Percentiles rank a stretch among this genome's conserved stretches.
Evolutionary conservation across 2,329 filamentous ascomycete genomes (phyloP).

Genomic region (Colletotrichum sp.): DNA sequence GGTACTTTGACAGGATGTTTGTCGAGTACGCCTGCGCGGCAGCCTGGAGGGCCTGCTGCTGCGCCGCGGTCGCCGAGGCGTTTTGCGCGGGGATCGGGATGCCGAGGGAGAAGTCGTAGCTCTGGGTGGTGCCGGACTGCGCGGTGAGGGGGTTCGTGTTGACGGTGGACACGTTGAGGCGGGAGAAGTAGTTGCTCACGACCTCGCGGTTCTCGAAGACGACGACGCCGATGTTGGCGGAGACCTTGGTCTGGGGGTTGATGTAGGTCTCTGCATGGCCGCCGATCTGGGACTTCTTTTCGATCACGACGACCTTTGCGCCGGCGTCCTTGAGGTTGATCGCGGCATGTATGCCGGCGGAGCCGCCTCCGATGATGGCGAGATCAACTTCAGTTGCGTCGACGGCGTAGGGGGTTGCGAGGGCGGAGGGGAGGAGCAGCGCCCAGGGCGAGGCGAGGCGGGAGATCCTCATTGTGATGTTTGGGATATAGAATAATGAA

Average conservation of each 20-base stretch:
- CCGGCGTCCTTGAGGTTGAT: constrained; percentile 39
- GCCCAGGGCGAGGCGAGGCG: background rate
- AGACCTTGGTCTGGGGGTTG: constrained; percentile 12
- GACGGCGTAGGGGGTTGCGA: background rate
- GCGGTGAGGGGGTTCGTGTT: background rate
- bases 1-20: constrained; percentile 12
- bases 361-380: constrained; percentile 45
- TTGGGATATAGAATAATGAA: too few species aligned
- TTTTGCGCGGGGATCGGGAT: constrained; percentile 6
- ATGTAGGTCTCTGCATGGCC: constrained; percentile 47
- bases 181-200: constrained; percentile 38
- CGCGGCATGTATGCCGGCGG: constrained; percentile 42
- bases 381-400: constrained; percentile 21
- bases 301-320: constrained; percentile 41
- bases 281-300: constrained; percentile 38
- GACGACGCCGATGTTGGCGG: constrained; percentile 21
- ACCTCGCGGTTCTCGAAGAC: constrained; percentile 36
- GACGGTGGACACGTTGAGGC: constrained; percentile 31
- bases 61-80: background rate
- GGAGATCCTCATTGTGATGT: background rate
- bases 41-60: background rate
- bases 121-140: background rate
- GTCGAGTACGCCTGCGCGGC: constrained; percentile 4
- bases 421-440: background rate
- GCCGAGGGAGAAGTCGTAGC: constrained; percentile 22